phyloP scores from a whole-genome alignment of 108 stramenopile species.

The Aurantiochytrium sp. region DNA sequence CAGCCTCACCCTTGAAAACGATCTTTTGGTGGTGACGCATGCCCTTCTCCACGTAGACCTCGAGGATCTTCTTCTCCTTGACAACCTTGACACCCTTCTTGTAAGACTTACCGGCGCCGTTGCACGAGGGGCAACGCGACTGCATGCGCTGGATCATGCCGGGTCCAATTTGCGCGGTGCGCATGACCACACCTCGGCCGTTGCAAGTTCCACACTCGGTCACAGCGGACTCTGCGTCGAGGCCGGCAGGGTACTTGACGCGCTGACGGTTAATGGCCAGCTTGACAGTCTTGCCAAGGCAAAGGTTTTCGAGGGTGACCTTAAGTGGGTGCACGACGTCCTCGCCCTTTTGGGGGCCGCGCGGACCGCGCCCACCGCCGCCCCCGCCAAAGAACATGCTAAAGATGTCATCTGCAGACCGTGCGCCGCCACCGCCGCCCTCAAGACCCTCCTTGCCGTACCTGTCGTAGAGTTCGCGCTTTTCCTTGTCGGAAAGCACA shows the following conservation, averaged over 20 bases:
- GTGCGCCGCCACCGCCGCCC: constrained; percentile 69
- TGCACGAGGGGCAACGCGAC: constrained; percentile 60
- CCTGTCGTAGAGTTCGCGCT: constrained; percentile 81
- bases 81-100: constrained; percentile 53
- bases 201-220: constrained; percentile 62
- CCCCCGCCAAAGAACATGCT: constrained; percentile 41
- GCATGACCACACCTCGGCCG: constrained; percentile 77
- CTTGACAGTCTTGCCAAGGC: constrained; percentile 91
- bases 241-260: background rate
- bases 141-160: constrained; percentile 86
- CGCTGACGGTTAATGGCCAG: constrained; percentile 72
- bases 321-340: constrained; percentile 53
- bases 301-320: constrained; percentile 83
- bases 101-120: constrained; percentile 57
- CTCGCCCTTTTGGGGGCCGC: constrained; percentile 42
- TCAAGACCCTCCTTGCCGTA: constrained; percentile 94
- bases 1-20: constrained; percentile 80
- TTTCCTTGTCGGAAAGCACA: constrained; percentile 84
- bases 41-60: constrained; percentile 86
- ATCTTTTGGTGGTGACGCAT: constrained; percentile 83
- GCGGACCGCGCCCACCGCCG: constrained; percentile 19
- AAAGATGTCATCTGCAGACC: constrained; percentile 55
- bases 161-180: constrained; percentile 73
- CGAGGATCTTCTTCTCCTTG: constrained; percentile 69
- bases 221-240: constrained; percentile 13